A percentile compares a stretch with the other conserved stretches of the same genome.
phyloP scores from a whole-genome alignment of 1,284 basidiomycete genomes.

The Leccinum angustisporum region DNA sequence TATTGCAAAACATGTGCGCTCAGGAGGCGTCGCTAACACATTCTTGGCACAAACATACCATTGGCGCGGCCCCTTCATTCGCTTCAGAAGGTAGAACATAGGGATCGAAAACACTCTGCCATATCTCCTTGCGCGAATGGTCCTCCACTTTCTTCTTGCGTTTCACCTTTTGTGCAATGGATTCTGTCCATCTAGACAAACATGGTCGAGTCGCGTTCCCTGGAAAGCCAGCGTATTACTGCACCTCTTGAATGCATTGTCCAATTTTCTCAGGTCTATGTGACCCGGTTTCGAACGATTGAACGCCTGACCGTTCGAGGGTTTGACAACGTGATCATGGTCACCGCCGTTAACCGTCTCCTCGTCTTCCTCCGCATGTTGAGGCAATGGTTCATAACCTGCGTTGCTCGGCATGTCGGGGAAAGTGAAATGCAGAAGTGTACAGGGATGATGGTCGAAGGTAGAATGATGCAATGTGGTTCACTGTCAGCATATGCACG shows the following conservation, averaged over 20 bases:
- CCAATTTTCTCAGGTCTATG: conserved; percentile 75
- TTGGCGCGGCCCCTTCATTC: conserved; percentile 19
- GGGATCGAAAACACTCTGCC: conserved; percentile 78
- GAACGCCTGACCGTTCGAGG: conserved; percentile 38
- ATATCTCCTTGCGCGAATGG: conserved; percentile 67
- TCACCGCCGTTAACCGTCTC: conserved; percentile 45
- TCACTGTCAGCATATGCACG: conserved; percentile 15
- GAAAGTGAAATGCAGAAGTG: conserved; percentile 3
- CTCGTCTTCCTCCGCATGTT: conserved; percentile 60
- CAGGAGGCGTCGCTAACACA: conserved; percentile 2
- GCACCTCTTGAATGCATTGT: conserved; percentile 78
- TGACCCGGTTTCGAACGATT: conserved; percentile 56
- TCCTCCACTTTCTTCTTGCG: conserved; percentile 75
- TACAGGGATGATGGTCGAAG: conserved; percentile 2
- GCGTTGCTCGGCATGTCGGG: conserved; percentile 47
- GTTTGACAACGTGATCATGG: conserved; percentile 32
- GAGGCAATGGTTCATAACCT: conserved; percentile 69
- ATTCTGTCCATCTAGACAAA: conserved; percentile 71
- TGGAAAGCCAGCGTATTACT: not conserved
- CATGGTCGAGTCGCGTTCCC: conserved; percentile 5
- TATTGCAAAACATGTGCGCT: conserved; percentile 26
- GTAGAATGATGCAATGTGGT: conserved; percentile 13
- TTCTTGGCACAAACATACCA: conserved; percentile 21
- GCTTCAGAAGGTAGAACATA: conserved; percentile 25
- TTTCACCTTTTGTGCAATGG: conserved; percentile 79